Evolutionary conservation across 169 alveolate genomes (phyloP).

Genomic region (Plasmodium inui): DNA sequence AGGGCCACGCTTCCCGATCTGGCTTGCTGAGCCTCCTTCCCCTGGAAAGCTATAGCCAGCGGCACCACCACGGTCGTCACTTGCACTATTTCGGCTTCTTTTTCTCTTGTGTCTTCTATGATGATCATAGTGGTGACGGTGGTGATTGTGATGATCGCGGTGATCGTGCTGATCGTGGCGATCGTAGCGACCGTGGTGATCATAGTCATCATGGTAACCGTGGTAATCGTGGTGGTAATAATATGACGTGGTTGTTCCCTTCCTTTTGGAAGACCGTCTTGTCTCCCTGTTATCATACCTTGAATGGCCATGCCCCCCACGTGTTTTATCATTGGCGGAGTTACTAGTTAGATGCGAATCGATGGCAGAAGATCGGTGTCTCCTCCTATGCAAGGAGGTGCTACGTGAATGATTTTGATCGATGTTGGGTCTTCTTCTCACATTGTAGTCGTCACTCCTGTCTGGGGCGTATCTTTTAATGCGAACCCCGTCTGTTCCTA

Average conservation of each 20-base stretch:
- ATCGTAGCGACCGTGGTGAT: not conserved
- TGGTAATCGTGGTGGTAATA: not conserved
- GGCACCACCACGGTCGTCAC: not conserved
- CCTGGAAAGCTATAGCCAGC: not conserved
- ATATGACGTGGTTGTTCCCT: not conserved
- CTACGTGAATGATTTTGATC: not conserved
- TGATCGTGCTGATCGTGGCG: not conserved
- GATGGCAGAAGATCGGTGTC: not conserved
- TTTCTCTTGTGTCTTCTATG: constrained; percentile 26
- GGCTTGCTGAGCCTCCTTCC: not conserved
- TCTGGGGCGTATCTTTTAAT: not conserved
- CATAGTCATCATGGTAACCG: no score
- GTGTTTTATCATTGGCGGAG: not conserved
- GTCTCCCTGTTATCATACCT: not conserved
- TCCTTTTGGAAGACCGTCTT: not conserved
- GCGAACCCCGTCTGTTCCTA: not conserved
- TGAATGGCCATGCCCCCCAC: not conserved
- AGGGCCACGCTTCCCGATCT: not conserved
- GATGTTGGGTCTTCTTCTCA: not conserved
- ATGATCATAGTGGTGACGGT: not conserved
- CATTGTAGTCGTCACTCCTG: not conserved
- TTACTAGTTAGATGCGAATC: not conserved
- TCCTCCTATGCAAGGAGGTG: not conserved
- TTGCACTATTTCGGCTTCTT: not conserved
- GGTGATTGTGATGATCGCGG: not conserved